Conservation (phyloP, 1,284 basidiomycete species). For the Fomitopsis palustris region DNA sequence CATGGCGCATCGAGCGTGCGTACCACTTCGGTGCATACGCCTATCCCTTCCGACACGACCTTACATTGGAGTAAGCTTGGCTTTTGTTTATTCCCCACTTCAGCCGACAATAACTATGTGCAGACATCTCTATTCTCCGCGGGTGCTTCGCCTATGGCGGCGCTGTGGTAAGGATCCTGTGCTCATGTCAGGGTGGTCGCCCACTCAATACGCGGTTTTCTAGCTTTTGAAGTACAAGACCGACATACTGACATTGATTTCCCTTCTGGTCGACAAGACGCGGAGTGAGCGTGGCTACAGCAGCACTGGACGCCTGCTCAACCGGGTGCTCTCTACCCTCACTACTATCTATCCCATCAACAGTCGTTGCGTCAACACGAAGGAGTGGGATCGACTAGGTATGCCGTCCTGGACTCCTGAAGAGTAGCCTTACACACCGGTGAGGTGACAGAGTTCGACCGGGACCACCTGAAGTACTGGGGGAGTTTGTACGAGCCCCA, state of each 20-base stretch:
- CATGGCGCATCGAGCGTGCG: slow-evolving; percentile 91
- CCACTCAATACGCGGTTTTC: not conserved
- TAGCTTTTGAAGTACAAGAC: slow-evolving; percentile 73
- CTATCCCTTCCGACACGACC: slow-evolving; percentile 86
- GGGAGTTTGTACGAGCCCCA: slow-evolving; percentile 79
- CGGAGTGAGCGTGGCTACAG: slow-evolving; percentile 90
- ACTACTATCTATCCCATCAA: slow-evolving; percentile 81
- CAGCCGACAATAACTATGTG: slow-evolving; percentile 1
- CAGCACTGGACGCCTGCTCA: slow-evolving; percentile 77
- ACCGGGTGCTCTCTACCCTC: slow-evolving; percentile 76
- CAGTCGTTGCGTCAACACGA: slow-evolving; percentile 79
- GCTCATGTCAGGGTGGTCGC: not conserved
- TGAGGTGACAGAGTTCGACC: slow-evolving; percentile 58
- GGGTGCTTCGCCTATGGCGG: slow-evolving; percentile 78
- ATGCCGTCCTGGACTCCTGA: slow-evolving; percentile 1
- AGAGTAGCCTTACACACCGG: not conserved
- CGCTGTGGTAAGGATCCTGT: slow-evolving; percentile 41
- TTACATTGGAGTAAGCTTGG: slow-evolving; percentile 85
- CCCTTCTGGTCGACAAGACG: slow-evolving; percentile 73
- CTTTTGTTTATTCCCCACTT: not conserved
- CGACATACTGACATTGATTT: slow-evolving; percentile 67
- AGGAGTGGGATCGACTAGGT: slow-evolving; percentile 82
- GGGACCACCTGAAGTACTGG: slow-evolving; percentile 78
- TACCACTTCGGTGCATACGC: slow-evolving; percentile 83
- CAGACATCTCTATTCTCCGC: slow-evolving; percentile 76